Evolutionary conservation across 805 yeast species (phyloP).

Genomic region (Diddensiella caesifluorescens): DNA sequence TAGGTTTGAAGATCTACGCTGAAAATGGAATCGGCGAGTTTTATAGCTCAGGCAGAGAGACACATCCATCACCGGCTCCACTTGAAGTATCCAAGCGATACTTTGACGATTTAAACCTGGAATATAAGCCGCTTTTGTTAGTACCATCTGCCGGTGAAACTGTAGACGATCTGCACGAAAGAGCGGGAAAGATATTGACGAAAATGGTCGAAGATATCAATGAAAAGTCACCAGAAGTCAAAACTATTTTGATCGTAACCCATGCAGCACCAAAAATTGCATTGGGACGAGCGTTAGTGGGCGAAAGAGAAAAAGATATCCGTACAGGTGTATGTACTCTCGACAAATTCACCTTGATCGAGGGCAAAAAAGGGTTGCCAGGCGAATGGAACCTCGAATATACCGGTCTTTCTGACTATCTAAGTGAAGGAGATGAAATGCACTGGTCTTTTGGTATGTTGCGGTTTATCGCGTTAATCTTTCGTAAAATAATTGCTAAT

Average conservation of each 20-base stretch:
- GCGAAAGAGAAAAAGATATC: slow-evolving; percentile 45
- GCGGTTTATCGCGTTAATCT: background rate
- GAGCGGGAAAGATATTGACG: slow-evolving; percentile 54
- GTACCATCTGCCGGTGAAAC: slow-evolving; percentile 74
- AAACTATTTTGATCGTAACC: slow-evolving; percentile 65
- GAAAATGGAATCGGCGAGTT: slow-evolving; percentile 92
- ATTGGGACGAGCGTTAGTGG: slow-evolving; percentile 69
- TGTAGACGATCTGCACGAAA: slow-evolving; percentile 56
- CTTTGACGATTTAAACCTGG: slow-evolving; percentile 45
- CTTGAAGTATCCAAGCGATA: slow-evolving; percentile 44
- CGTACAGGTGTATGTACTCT: slow-evolving; percentile 84
- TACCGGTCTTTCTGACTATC: slow-evolving; percentile 71
- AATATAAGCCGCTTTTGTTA: slow-evolving; percentile 50
- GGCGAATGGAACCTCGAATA: slow-evolving; percentile 53
- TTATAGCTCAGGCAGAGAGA: slow-evolving; percentile 52
- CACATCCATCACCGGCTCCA: slow-evolving; percentile 62
- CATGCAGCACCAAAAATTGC: slow-evolving; percentile 95
- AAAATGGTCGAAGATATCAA: slow-evolving; percentile 56
- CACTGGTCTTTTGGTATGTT: slow-evolving; percentile 74
- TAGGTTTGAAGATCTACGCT: slow-evolving; percentile 54
- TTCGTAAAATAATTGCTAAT: background rate
- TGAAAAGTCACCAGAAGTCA: slow-evolving; percentile 50
- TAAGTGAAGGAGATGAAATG: slow-evolving; percentile 83
- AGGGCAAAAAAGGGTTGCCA: slow-evolving; percentile 22
- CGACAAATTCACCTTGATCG: slow-evolving; percentile 48